Base-by-base conservation (phyloP, 2,329 filamentous ascomycete genomes). In the Blastomyces percursus region DNA sequence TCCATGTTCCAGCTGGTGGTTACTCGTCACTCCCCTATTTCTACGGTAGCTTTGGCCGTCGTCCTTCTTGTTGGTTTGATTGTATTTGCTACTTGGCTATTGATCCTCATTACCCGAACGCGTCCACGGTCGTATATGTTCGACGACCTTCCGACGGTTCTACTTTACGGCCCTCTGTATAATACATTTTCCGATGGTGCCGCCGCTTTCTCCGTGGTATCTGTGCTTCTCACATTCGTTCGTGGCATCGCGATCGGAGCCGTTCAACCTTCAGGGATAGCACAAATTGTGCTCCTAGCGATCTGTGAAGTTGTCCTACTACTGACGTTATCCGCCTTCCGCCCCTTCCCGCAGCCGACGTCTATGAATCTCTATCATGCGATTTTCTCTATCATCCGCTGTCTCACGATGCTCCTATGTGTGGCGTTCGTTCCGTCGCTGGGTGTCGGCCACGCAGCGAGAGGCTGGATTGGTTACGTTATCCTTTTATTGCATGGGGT, bases 281-380 rank as follows among this genome's bases (percentile, higher is more conserved):
- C 91, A 2, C 94, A 99, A 75, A 84, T 99, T 62, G 89, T 96
- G 30, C 80, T 97, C 52, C 82, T 99, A 48, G 92, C 92, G 32
- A 93, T 96, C 61, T 96, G 92, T 74, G 94, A 99, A 77, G 89
- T 97, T 65, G 88, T 96, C 42, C 85, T 92, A 64, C 86, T 96
- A 44, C 80, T 97, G 54, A 93, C 92, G 0, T 78, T 97, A 4
- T 87, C 94, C 69, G 90, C 91, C 8, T 96, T 97, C 78, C 86
- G 89, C 19, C 94, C 94, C 0, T 99, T 95, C 71, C 87, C 93
- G 64, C 86, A 87, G 1, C 86, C 92, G 27, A 97, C 94, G 0
- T 96, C 93, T 35, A 99, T 99, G 94, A 97, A 97, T 72, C 85
- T 90, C 11, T 96, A 96, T 68, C 92, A 97, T 70, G 90, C 88